phyloP scores from a whole-genome alignment of 768 basidiomycete species.

The Amyloporia xantha region DNA sequence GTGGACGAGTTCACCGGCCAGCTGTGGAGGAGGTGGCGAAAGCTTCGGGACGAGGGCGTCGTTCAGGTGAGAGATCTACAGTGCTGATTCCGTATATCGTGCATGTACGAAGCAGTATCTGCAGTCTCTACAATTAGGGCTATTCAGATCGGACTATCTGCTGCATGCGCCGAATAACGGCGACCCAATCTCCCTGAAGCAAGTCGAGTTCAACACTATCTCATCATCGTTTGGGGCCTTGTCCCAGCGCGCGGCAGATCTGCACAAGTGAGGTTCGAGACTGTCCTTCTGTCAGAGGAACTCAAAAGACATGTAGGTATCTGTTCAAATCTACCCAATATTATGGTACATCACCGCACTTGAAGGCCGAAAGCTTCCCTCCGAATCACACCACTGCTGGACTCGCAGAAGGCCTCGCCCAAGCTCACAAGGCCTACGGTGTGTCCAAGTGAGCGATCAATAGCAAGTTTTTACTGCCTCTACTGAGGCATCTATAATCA shows the following conservation, averaged over 20 bases:
- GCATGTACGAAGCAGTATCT: too few species aligned
- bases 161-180: conserved; percentile 48
- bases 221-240: conserved; percentile 85
- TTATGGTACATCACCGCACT: conserved; percentile 47
- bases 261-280: conserved; percentile 59
- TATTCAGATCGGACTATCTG: conserved; percentile 94
- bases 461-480: neutral
- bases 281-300: neutral
- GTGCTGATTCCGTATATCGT: too few species aligned
- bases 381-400: conserved; percentile 63
- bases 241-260: conserved; percentile 54
- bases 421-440: conserved; percentile 72
- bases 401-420: conserved; percentile 69
- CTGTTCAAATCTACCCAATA: conserved; percentile 61
- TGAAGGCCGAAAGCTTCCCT: conserved; percentile 58
- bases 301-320: conserved; percentile 40
- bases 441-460: conserved; percentile 36
- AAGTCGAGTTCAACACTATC: conserved; percentile 98
- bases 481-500: neutral
- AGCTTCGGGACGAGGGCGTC: conserved; percentile 56
- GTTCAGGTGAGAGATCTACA: conserved; percentile 54
- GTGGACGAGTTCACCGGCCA: conserved; percentile 84
- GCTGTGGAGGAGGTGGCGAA: conserved; percentile 84
- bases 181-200: conserved; percentile 55
- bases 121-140: conserved; percentile 78